Evolutionary conservation across 352 stramenopile genomes (phyloP), one percentile per base, ranked within the genome.

Genomic region (Blastocystis sp.): DNA sequence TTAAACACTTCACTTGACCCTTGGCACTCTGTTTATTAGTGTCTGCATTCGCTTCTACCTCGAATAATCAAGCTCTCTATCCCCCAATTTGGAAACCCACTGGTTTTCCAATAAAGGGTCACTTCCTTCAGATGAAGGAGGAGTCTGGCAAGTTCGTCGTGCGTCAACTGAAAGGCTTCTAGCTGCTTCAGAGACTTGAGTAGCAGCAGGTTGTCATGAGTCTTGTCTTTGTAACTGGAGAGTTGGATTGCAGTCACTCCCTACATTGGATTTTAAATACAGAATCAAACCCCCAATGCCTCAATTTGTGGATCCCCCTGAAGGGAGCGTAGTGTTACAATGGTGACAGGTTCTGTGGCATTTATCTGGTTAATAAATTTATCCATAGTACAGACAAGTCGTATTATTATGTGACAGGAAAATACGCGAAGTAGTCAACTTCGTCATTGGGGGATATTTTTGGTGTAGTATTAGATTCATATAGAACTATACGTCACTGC

Each of bases 351-450:
- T 68, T 84, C 50, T 26, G 47, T 23, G 15, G 11, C 20, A 66
- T 84, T 66, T 23, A 84, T 84, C 29, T 84, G 73, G 43, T 84
- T 84, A 29, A 84, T 26, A 43, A 84, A 84, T 43, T 54, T 50
- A 6, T 84, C 73, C 73, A 84, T 84, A 50, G 7, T 53, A 39
- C 26, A 37, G 70, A 39, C 34, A 53, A 13, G 41, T 18, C 15
- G 64, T 80, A 69, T 68, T 68, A 50, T 45, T 66, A 26, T 84
- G 59, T 84, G 73, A 84, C 15, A 84, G 73, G 55, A n/a, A 54
- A 15, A 66, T 61, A 43, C 15, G 55, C 73, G 73, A 84, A 84
- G 73, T 66, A 84, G 41, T 29, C 23, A 26, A 66, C 73, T 84
- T 84, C 73, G 73, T n/a, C 56, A 45, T 53, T 23, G 3, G 15